These are phyloP conservation scores for Thalassia testudinum DNA, from an alignment of 116 monocot species.

Conservation along the genomic window DNA sequence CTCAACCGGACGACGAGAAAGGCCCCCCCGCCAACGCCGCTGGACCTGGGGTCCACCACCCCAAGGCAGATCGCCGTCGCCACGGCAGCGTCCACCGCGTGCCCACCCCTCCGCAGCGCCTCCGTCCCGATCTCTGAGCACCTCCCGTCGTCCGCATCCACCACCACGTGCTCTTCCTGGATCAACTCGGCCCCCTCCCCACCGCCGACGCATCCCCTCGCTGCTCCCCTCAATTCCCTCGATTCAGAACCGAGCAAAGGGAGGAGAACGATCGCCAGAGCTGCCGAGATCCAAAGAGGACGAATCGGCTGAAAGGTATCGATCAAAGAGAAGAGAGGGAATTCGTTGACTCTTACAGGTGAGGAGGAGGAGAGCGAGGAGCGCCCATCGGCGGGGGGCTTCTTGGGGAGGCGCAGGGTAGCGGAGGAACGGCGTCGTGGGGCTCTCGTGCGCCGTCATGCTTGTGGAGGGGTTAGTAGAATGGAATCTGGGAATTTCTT, in stretches of 20 bases:
- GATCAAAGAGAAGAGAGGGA: neutral
- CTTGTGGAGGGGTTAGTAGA: too few relatives aligned
- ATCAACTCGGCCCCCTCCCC: slow-evolving; percentile 25
- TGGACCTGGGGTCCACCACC: slow-evolving; percentile 66
- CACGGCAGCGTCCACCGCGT: slow-evolving; percentile 82
- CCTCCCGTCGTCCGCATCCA: slow-evolving; percentile 62
- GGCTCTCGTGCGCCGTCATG: slow-evolving; percentile 14
- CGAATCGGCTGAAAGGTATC: too few relatives aligned
- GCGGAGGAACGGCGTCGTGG: slow-evolving; percentile 29
- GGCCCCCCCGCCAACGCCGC: slow-evolving; percentile 72
- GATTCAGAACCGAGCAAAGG: neutral
- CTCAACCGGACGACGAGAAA: slow-evolving; percentile 47
- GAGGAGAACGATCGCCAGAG: slow-evolving; percentile 4
- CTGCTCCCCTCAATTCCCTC: neutral
- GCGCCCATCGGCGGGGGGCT: neutral
- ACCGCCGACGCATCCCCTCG: neutral
- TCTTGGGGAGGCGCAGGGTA: slow-evolving; percentile 6
- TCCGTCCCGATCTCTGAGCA: slow-evolving; percentile 59
- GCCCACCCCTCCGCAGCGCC: slow-evolving; percentile 41
- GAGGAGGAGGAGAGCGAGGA: neutral
- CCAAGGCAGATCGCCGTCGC: slow-evolving; percentile 65
- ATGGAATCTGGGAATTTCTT: slow-evolving; percentile 1
- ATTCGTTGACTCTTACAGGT: neutral
- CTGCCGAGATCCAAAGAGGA: too few relatives aligned
- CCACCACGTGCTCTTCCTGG: slow-evolving; percentile 61